Evolutionary conservation across 352 stramenopile genomes (phyloP).

Genomic region (Labyrinthula sp.): DNA sequence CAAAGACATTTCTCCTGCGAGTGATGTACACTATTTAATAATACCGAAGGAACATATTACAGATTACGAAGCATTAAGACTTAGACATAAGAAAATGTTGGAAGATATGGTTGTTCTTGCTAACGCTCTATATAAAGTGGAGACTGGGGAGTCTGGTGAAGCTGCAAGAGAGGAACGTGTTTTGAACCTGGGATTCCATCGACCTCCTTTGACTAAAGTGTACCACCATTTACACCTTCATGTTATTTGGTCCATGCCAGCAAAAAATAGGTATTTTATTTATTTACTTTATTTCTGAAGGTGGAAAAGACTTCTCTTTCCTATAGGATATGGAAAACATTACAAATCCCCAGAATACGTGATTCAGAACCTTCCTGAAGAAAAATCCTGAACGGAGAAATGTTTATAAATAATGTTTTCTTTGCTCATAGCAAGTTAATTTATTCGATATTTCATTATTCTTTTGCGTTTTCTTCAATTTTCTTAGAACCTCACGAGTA

Average conservation of each 20-base stretch:
- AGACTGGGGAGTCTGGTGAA: neutral
- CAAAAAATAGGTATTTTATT: too few relatives aligned
- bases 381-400: too few relatives aligned
- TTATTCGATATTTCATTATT: slow-evolving; percentile 38
- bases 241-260: slow-evolving; percentile 73
- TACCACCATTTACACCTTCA: slow-evolving; percentile 77
- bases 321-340: too few relatives aligned
- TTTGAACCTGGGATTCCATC: slow-evolving; percentile 64
- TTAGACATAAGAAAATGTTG: slow-evolving; percentile 73
- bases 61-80: slow-evolving; percentile 56
- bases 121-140: slow-evolving; percentile 47
- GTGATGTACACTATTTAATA: slow-evolving; percentile 81
- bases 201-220: too few relatives aligned
- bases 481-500: slow-evolving; percentile 86
- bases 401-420: too few relatives aligned
- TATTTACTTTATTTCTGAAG: too few relatives aligned
- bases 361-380: too few relatives aligned
- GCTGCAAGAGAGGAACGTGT: slow-evolving; percentile 14
- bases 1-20: slow-evolving; percentile 82
- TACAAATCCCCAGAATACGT: too few relatives aligned
- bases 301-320: too few relatives aligned
- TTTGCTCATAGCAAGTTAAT: slow-evolving; percentile 43
- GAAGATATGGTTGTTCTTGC: slow-evolving; percentile 73
- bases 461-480: slow-evolving; percentile 36
- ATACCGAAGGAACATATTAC: slow-evolving; percentile 88